Percentiles rank a stretch among this genome's conserved stretches.
Evolutionary conservation across 1,284 basidiomycete genomes (phyloP).

Genomic region (Leccinum pallidistipes): DNA sequence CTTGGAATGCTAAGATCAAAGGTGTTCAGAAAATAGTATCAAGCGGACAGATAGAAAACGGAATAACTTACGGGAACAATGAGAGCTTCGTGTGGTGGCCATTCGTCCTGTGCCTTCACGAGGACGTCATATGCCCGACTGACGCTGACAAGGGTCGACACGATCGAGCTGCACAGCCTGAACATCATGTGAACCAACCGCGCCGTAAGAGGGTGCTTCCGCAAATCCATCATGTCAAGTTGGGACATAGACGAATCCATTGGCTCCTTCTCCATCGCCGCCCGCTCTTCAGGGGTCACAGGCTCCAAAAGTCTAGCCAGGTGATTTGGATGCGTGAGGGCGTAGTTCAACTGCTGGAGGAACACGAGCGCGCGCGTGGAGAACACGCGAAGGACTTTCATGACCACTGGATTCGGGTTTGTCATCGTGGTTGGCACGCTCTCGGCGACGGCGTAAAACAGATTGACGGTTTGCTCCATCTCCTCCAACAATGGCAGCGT

Average conservation of each 20-base stretch:
- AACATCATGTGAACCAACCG: slow-evolving; percentile 70
- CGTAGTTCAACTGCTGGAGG: slow-evolving; percentile 88
- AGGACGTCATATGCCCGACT: slow-evolving; percentile 72
- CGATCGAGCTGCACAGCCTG: slow-evolving; percentile 64
- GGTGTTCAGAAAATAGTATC: neutral
- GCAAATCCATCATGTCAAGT: slow-evolving; percentile 54
- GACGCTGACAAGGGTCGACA: slow-evolving; percentile 70
- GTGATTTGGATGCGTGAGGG: slow-evolving; percentile 88
- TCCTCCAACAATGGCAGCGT: slow-evolving; percentile 77
- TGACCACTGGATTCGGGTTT: slow-evolving; percentile 47
- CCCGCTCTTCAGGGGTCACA: slow-evolving; percentile 73
- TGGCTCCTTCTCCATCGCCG: slow-evolving; percentile 61
- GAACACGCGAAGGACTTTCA: slow-evolving; percentile 68
- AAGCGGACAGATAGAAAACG: neutral
- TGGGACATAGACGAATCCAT: slow-evolving; percentile 35
- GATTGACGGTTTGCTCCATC: slow-evolving; percentile 71
- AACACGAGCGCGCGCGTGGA: slow-evolving; percentile 65
- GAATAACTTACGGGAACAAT: slow-evolving; percentile 67
- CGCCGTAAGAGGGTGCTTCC: slow-evolving; percentile 69
- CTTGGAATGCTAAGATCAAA: slow-evolving; percentile 64
- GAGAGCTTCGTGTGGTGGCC: slow-evolving; percentile 66
- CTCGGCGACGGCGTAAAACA: slow-evolving; percentile 73
- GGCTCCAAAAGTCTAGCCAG: slow-evolving; percentile 81
- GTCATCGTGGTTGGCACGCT: slow-evolving; percentile 40
- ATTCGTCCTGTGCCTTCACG: slow-evolving; percentile 64